Conservation (phyloP, 139 green algal genomes). For the Haematococcus lacustris region DNA sequence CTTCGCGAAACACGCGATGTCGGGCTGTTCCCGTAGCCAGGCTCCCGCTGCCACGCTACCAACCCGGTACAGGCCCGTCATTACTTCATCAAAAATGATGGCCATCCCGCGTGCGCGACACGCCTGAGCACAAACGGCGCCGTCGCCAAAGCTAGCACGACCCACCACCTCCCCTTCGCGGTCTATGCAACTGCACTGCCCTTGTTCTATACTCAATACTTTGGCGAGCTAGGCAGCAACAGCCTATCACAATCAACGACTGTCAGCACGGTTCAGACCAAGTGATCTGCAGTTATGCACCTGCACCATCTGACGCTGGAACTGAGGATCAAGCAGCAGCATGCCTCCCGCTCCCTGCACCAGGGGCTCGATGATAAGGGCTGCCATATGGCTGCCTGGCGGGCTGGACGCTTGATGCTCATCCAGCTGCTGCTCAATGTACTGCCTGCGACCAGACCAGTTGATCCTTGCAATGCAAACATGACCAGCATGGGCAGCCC, state of each 20-base stretch:
- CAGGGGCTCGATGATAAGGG: constrained; percentile 75
- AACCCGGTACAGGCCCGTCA: constrained; percentile 84
- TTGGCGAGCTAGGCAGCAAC: no score
- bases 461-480: no score
- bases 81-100: constrained; percentile 93
- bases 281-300: constrained; percentile 13
- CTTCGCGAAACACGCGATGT: constrained; percentile 96
- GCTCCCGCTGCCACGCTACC: constrained; percentile 52
- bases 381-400: constrained; percentile 12
- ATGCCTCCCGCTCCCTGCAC: constrained; percentile 93
- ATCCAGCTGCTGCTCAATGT: constrained; percentile 11
- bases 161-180: no score
- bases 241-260: no score
- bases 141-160: no score
- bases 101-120: constrained; percentile 65
- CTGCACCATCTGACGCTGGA: constrained; percentile 67
- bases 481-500: no score
- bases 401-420: background rate
- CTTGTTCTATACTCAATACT: no score
- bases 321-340: constrained; percentile 86
- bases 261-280: no score
- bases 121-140: no score
- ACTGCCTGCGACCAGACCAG: constrained; percentile 6
- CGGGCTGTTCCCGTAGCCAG: constrained; percentile 67
- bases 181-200: no score